Base-by-base conservation (phyloP, 2,329 filamentous ascomycete genomes). In the Juglanconis sp. region DNA sequence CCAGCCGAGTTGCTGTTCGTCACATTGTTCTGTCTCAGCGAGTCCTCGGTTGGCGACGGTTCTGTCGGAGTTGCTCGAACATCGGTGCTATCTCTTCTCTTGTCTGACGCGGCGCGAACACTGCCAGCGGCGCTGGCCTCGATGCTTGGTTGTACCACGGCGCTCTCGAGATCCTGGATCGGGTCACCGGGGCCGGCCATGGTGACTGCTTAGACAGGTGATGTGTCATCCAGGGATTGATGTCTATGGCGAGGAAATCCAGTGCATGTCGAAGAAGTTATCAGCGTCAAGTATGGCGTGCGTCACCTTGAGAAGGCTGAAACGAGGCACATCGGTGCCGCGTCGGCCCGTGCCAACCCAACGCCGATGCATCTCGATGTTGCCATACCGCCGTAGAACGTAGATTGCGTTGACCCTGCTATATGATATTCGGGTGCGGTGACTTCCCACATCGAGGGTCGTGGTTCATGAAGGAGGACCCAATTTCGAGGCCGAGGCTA, bases 91-190 rank as follows among this genome's bases (percentile, higher is more conserved):
- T 42, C 55, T 40, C 49, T 24, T 9, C 13, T 47, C 17, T 49
- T 47, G 13, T 32, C 42, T n/a, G 30, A 24, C 15, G 42, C 24
- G 13, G 32, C 32, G 46, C 44, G 15, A 32, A 17, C 13, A 30
- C 42, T 47, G 34, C 34, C 40, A 38, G 53, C 35, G 51, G 54
- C 34, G 35, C 17, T 15, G 31, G 30, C 15, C 31, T 35, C n/a
- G 13, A 2, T 17, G 36, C 44, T 53, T 24, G 57, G 44, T 44
- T 55, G 57, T 42, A 44, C 51, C 31, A 47, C 44, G 53, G 53
- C 58, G 36, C 53, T 57, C 31, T 62, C 60, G 44, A 59, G 32
- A 34, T 62, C 60, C 46, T 40, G 47, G 1, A 51, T 42, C 24
- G 38, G 47, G 15, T 11, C 31, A 38, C 49, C 44, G 13, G 40